Evolutionary conservation across 352 stramenopile genomes (phyloP).

Genomic region (Peronospora tabacina): DNA sequence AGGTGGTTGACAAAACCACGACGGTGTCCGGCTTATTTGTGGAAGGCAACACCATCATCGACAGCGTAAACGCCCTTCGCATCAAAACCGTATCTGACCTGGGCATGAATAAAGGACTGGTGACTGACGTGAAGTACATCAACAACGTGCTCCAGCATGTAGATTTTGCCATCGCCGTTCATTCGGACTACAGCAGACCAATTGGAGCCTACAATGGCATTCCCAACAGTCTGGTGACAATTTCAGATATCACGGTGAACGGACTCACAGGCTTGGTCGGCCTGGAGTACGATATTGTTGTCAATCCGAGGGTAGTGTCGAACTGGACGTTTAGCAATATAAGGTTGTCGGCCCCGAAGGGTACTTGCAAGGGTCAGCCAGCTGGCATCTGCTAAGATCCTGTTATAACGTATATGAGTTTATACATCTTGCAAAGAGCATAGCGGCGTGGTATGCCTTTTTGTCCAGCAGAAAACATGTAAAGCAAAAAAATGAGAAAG

Average conservation of each 20-base stretch:
- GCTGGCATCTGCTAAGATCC: conserved; percentile 10
- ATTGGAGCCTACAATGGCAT: conserved; percentile 6
- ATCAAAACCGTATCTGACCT: conserved; percentile 15
- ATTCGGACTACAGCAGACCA: conserved; percentile 16
- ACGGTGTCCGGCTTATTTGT: conserved; percentile 16
- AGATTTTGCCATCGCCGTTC: conserved; percentile 13
- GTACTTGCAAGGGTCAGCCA: conserved; percentile 14
- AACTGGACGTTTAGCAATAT: conserved; percentile 19
- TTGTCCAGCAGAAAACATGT: no score
- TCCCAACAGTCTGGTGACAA: conserved; percentile 21
- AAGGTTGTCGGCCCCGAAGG: conserved; percentile 11
- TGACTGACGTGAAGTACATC: conserved; percentile 13
- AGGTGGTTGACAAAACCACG: conserved; percentile 7
- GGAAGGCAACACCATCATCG: conserved; percentile 17
- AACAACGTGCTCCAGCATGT: conserved; percentile 16
- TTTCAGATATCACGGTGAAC: conserved; percentile 19
- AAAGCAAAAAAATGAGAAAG: no score
- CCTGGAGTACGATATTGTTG: conserved; percentile 18
- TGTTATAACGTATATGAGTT: no score
- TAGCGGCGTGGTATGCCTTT: no score
- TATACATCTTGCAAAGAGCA: no score
- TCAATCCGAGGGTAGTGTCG: conserved; percentile 15
- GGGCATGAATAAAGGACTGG: conserved; percentile 4
- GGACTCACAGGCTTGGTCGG: conserved; percentile 13
- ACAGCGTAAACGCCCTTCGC: conserved; percentile 23